Conservation (phyloP, 768 basidiomycete genomes). For the Postia placenta region DNA sequence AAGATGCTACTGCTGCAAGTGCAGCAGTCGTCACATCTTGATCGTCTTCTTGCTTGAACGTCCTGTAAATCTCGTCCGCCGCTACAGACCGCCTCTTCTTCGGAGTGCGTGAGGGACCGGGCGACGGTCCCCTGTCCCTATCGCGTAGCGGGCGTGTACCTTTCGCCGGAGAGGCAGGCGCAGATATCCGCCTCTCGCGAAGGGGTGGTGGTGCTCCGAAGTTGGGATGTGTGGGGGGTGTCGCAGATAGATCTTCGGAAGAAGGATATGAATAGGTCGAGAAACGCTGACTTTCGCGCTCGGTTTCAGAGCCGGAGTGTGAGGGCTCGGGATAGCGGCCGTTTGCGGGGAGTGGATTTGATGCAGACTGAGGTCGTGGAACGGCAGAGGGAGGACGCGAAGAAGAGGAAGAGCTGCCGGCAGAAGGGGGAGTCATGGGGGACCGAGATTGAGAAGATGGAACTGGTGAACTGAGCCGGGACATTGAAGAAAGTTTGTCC, state of each 20-base stretch:
- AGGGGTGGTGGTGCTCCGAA: slow-evolving; percentile 22
- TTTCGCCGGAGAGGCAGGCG: slow-evolving; percentile 41
- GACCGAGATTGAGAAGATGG: slow-evolving; percentile 28
- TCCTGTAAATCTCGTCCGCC: slow-evolving; percentile 13
- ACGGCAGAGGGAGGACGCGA: slow-evolving; percentile 13
- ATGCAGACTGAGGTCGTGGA: slow-evolving; percentile 24
- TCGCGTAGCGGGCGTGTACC: slow-evolving; percentile 12
- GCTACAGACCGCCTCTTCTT: slow-evolving; percentile 37
- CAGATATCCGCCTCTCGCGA: slow-evolving; percentile 42
- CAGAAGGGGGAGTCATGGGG: slow-evolving; percentile 28
- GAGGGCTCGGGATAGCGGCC: slow-evolving; percentile 20
- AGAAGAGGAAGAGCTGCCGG: slow-evolving; percentile 31
- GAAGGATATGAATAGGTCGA: slow-evolving; percentile 36
- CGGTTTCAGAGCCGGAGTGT: slow-evolving; percentile 76
- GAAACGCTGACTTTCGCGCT: slow-evolving; percentile 50
- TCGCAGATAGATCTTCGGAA: slow-evolving; percentile 6
- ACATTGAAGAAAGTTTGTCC: slow-evolving; percentile 59
- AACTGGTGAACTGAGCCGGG: slow-evolving; percentile 52
- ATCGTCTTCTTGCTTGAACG: slow-evolving; percentile 14
- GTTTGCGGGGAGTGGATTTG: slow-evolving; percentile 18
- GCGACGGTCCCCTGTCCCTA: slow-evolving; percentile 27
- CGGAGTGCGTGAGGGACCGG: slow-evolving; percentile 34
- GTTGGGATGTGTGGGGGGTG: slow-evolving; percentile 1
- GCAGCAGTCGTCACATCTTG: slow-evolving; percentile 50
- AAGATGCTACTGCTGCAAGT: slow-evolving; percentile 53